Evolutionary conservation across 2,329 filamentous ascomycete genomes (phyloP).

Genomic region (Aspergillus uvarum): DNA sequence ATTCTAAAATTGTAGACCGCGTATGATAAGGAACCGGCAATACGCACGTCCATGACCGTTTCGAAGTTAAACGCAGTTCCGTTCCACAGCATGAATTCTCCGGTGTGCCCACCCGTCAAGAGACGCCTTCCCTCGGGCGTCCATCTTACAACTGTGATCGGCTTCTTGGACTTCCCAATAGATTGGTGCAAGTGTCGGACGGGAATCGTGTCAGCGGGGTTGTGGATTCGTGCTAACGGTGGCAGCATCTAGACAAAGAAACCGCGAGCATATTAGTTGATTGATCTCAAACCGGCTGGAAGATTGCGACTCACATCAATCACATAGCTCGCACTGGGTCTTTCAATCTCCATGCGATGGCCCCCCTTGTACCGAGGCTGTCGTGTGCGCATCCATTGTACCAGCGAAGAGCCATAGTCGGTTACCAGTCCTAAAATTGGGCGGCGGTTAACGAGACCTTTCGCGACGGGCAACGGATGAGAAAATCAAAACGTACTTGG

Average conservation of each 20-base stretch:
- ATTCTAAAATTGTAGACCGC: neutral
- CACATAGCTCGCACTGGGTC: constrained; percentile 85
- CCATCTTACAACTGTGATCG: constrained; percentile 95
- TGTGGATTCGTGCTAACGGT: constrained; percentile 70
- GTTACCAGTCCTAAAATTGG: constrained; percentile 72
- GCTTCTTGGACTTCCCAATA: constrained; percentile 96
- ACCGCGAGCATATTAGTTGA: neutral
- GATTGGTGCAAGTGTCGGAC: constrained; percentile 98
- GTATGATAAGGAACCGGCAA: constrained; percentile 1
- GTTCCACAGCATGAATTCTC: constrained; percentile 98
- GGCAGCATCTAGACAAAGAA: constrained; percentile 69
- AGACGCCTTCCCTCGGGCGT: constrained; percentile 91
- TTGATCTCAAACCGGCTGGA: neutral
- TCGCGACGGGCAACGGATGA: neutral
- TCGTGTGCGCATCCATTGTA: constrained; percentile 86
- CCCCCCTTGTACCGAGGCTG: constrained; percentile 71
- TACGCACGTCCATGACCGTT: constrained; percentile 84
- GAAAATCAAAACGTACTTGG: constrained; percentile 35
- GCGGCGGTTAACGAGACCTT: constrained; percentile 17
- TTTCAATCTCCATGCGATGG: constrained; percentile 72
- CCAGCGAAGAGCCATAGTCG: constrained; percentile 86
- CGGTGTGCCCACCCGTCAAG: constrained; percentile 90
- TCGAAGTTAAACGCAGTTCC: constrained; percentile 99
- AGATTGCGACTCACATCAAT: constrained; percentile 67
- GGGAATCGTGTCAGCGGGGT: constrained; percentile 81